A percentile compares a stretch with the other conserved stretches of the same genome.
Conservation (phyloP, 495 filamentous ascomycete species). For the Niebla homalea region DNA sequence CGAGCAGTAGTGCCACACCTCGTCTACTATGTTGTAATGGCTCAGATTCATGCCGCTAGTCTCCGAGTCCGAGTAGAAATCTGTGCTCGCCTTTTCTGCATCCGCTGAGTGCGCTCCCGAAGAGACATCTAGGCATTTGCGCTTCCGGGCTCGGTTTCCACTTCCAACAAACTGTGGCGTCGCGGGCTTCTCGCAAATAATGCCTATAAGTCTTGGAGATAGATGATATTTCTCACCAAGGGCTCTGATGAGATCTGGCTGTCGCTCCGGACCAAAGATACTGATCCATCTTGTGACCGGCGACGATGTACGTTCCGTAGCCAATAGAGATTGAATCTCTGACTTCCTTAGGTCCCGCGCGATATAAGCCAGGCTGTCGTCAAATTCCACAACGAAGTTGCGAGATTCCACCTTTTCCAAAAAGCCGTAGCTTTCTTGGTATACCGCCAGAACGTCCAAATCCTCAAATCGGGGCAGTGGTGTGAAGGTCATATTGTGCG, state of each 20-base stretch:
- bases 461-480: slow-evolving; percentile 24
- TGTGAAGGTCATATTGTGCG: neutral
- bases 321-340: slow-evolving; percentile 28
- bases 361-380: slow-evolving; percentile 46
- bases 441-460: slow-evolving; percentile 40
- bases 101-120: neutral
- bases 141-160: neutral
- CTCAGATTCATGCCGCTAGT: slow-evolving; percentile 19
- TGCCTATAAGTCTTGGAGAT: slow-evolving; percentile 48
- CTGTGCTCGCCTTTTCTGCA: neutral
- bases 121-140: slow-evolving; percentile 2
- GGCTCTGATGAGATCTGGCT: slow-evolving; percentile 38
- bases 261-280: slow-evolving; percentile 56
- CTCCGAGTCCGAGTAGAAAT: neutral
- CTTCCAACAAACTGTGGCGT: slow-evolving; percentile 3
- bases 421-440: slow-evolving; percentile 25
- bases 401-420: slow-evolving; percentile 28
- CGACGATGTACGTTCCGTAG: slow-evolving; percentile 23
- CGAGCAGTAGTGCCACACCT: slow-evolving; percentile 54
- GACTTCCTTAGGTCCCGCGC: slow-evolving; percentile 41
- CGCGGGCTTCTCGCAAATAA: slow-evolving; percentile 49
- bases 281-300: slow-evolving; percentile 61
- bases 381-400: slow-evolving; percentile 66
- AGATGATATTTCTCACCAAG: slow-evolving; percentile 50
- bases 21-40: slow-evolving; percentile 40